phyloP scores from a whole-genome alignment of 2,329 filamentous ascomycete genomes.

The Trichophaea hybrida region DNA sequence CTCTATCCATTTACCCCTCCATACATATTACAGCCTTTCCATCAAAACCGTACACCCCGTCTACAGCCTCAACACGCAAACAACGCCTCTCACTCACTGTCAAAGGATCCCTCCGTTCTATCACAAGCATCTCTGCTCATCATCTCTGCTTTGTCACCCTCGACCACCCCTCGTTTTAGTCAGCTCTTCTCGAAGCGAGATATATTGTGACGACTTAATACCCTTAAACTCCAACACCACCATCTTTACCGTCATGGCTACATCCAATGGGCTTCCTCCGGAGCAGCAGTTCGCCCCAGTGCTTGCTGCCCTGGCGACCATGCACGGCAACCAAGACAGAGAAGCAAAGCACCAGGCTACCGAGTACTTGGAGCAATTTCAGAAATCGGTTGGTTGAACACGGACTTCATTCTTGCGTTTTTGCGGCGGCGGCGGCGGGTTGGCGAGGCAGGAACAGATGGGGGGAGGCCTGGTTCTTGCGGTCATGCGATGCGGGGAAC shows the following conservation, averaged over 20 bases:
- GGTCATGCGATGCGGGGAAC: slow-evolving; percentile 1
- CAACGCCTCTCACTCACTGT: background rate
- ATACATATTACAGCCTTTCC: background rate
- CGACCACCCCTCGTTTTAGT: background rate
- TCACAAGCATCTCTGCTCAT: too few species aligned
- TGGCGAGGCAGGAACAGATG: background rate
- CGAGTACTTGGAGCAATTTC: slow-evolving; percentile 81
- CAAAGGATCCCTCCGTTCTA: too few species aligned
- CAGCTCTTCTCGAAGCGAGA: background rate
- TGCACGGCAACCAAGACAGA: slow-evolving; percentile 69
- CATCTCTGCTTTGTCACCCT: background rate
- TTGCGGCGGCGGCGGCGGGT: slow-evolving; percentile 18
- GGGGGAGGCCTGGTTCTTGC: background rate
- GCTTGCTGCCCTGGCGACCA: slow-evolving; percentile 74
- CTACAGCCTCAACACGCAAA: background rate
- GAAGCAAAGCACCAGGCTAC: slow-evolving; percentile 80
- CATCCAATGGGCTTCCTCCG: slow-evolving; percentile 33
- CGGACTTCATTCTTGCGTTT: slow-evolving; percentile 23
- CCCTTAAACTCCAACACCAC: background rate
- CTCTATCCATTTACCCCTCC: slow-evolving; percentile 1
- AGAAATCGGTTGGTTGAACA: slow-evolving; percentile 71
- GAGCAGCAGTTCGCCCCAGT: slow-evolving; percentile 69
- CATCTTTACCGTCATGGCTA: background rate
- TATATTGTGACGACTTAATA: background rate
- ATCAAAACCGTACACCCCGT: background rate